Percentiles rank a stretch among this genome's conserved stretches.
phyloP scores from a whole-genome alignment of 2,329 filamentous ascomycete genomes.

The Alternaria consortialis region DNA sequence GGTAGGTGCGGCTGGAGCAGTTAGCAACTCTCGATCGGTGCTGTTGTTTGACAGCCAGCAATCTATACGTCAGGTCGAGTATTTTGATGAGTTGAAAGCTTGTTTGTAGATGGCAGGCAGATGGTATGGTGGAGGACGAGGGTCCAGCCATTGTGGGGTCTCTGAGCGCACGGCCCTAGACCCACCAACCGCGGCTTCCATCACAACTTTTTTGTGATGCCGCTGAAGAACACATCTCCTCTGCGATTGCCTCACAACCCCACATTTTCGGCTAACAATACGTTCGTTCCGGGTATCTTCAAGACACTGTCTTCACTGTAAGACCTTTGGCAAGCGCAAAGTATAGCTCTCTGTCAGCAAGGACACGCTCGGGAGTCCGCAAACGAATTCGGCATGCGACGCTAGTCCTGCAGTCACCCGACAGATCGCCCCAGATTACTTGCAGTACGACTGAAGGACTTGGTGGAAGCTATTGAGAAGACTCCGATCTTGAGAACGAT shows the following conservation, averaged over 20 bases:
- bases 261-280: background rate
- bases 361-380: conserved; percentile 27
- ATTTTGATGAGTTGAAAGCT: background rate
- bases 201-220: conserved; percentile 27
- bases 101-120: background rate
- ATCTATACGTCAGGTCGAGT: background rate
- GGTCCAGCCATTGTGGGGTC: conserved; percentile 2
- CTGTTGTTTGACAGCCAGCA: background rate
- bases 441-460: conserved; percentile 11
- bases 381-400: conserved; percentile 26
- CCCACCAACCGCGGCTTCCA: conserved; percentile 14
- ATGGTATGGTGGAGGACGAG: background rate
- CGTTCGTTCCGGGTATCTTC: background rate
- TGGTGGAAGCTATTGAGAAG: conserved; percentile 36
- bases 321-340: conserved; percentile 1
- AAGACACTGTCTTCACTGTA: background rate
- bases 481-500: conserved; percentile 34
- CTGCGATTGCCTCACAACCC: conserved; percentile 16
- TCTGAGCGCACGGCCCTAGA: conserved; percentile 15
- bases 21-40: background rate
- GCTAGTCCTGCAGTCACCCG: conserved; percentile 30
- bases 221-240: conserved; percentile 1
- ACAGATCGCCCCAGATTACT: conserved; percentile 22
- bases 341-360: background rate
- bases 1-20: background rate